Conservation (phyloP, 1,284 basidiomycete species). For the Apiotrichum sp. region DNA sequence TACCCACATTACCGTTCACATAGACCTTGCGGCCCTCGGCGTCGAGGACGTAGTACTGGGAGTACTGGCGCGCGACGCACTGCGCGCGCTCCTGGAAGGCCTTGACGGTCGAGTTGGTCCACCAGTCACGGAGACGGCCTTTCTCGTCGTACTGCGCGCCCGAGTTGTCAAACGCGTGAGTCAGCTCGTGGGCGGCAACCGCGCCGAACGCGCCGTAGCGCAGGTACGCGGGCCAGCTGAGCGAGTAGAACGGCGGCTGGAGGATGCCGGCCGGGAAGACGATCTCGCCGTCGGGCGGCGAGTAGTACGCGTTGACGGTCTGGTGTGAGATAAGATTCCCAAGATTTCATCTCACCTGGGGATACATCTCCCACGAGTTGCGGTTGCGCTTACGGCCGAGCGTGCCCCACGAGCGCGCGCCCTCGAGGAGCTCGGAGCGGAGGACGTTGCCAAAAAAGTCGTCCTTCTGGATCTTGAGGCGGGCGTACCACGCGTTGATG, state of each 20-base stretch:
- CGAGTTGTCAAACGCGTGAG: constrained; percentile 87
- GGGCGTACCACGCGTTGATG: constrained; percentile 67
- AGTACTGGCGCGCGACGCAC: constrained; percentile 86
- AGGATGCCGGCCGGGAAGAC: constrained; percentile 96
- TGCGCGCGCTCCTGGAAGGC: constrained; percentile 77
- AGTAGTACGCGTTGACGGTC: constrained; percentile 46
- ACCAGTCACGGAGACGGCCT: constrained; percentile 63
- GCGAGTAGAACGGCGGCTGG: constrained; percentile 84
- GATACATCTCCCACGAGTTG: constrained; percentile 65
- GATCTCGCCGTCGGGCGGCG: constrained; percentile 56
- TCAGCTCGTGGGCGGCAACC: constrained; percentile 83
- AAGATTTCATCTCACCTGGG: constrained; percentile 18
- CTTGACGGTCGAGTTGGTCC: constrained; percentile 67
- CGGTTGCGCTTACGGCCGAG: constrained; percentile 67
- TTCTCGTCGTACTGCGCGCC: constrained; percentile 57
- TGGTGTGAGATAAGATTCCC: neutral
- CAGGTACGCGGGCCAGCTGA: constrained; percentile 75
- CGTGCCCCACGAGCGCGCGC: constrained; percentile 60
- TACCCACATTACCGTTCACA: constrained; percentile 67
- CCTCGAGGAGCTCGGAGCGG: constrained; percentile 34
- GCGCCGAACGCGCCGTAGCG: constrained; percentile 87
- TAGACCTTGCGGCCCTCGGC: constrained; percentile 74
- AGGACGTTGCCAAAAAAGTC: constrained; percentile 75
- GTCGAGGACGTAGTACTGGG: constrained; percentile 72
- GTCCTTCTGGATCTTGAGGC: constrained; percentile 59